A percentile compares a stretch with the other conserved stretches of the same genome.
Conservation (phyloP, 208 protist genomes). For the Polymyxa betae region DNA sequence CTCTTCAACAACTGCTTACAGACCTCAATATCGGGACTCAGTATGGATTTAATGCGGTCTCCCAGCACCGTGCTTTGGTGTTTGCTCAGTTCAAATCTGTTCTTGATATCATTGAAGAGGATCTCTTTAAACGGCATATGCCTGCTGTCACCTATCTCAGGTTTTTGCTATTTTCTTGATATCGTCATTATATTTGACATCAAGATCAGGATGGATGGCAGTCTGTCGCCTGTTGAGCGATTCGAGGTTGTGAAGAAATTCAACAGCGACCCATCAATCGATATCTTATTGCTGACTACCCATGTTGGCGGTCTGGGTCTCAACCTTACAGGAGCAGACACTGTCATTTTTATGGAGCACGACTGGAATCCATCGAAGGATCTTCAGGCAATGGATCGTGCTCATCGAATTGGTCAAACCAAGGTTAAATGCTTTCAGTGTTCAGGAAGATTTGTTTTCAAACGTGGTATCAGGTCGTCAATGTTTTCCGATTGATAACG, state of each 20-base stretch:
- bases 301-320: constrained; percentile 93
- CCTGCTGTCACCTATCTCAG: constrained; percentile 77
- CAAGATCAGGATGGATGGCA: neutral
- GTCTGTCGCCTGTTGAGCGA: neutral
- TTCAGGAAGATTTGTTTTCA: neutral
- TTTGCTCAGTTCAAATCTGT: constrained; percentile 78
- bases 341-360: constrained; percentile 98
- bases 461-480: constrained; percentile 66
- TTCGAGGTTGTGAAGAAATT: constrained; percentile 74
- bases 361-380: constrained; percentile 99
- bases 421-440: constrained; percentile 64
- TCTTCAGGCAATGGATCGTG: constrained; percentile 88
- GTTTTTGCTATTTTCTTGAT: constrained; percentile 66
- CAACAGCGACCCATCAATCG: constrained; percentile 82
- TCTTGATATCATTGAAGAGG: constrained; percentile 77
- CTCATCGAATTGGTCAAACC: constrained; percentile 96
- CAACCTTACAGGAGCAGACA: constrained; percentile 97
- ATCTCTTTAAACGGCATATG: constrained; percentile 73
- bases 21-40: constrained; percentile 78
- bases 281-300: constrained; percentile 86
- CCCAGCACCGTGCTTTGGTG: constrained; percentile 78
- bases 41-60: neutral
- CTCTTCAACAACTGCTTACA: constrained; percentile 75
- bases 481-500: constrained; percentile 80
- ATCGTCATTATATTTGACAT: neutral